Percentiles rank a stretch among this genome's conserved stretches.
phyloP scores from a whole-genome alignment of 176 grass and related monocot genomes.

The Carex kokanica region DNA sequence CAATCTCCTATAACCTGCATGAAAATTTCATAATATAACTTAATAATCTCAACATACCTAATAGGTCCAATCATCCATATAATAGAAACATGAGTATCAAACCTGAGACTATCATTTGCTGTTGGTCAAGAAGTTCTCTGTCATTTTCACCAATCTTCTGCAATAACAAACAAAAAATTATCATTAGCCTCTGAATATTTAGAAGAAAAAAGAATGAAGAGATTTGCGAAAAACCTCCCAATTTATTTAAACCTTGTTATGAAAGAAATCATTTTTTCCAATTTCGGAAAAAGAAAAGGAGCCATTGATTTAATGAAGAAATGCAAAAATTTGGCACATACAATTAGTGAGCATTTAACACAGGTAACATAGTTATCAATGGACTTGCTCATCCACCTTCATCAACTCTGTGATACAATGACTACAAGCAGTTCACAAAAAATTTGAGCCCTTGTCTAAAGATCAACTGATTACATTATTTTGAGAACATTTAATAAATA shows the following conservation, averaged over 20 bases:
- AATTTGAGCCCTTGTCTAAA: background rate
- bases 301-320: constrained; percentile 3
- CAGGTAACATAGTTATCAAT: background rate
- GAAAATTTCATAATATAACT: background rate
- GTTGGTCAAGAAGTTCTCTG: constrained; percentile 36
- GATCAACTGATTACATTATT: background rate
- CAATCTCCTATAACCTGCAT: constrained; percentile 65
- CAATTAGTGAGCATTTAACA: background rate
- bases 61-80: background rate
- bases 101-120: constrained; percentile 52
- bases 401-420: background rate
- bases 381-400: background rate
- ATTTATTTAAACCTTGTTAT: background rate
- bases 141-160: constrained; percentile 41
- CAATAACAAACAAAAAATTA: constrained; percentile 3
- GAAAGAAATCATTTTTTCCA: background rate
- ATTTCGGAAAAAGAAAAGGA: background rate
- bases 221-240: background rate
- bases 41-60: background rate
- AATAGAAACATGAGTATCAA: background rate
- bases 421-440: background rate
- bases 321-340: background rate
- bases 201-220: background rate
- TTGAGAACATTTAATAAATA: background rate
- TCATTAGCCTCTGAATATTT: background rate